These are phyloP conservation scores for Asterochloris erici DNA, from an alignment of 139 green algal species.

Conservation along the genomic window DNA sequence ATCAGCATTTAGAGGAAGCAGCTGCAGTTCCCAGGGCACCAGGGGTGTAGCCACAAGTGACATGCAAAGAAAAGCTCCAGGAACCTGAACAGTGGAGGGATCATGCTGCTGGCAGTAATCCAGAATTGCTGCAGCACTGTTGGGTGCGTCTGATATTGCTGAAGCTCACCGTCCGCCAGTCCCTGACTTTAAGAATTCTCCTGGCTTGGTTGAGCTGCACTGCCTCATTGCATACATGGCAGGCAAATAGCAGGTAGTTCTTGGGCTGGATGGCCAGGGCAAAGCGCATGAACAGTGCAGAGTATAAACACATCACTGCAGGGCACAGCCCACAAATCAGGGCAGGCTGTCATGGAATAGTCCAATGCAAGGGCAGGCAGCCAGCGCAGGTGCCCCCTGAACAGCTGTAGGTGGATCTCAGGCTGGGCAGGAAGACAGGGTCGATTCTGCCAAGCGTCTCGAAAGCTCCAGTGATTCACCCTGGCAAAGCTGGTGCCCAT, in stretches of 20 bases:
- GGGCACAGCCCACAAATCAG: background rate
- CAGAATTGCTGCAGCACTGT: background rate
- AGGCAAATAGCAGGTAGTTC: slow-evolving; percentile 78
- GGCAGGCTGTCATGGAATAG: no score
- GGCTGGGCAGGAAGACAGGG: background rate
- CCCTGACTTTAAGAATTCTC: slow-evolving; percentile 22
- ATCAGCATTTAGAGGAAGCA: no score
- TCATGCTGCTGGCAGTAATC: background rate
- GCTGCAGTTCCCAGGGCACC: background rate
- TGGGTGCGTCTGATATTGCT: no score
- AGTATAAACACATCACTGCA: slow-evolving; percentile 69
- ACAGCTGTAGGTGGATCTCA: background rate
- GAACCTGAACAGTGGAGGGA: background rate
- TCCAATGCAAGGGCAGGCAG: background rate
- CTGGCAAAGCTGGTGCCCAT: background rate
- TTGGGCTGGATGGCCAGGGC: slow-evolving; percentile 64
- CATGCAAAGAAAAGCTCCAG: background rate
- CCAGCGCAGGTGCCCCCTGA: background rate
- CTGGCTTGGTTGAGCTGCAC: slow-evolving; percentile 66
- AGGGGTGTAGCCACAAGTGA: background rate
- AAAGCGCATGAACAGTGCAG: slow-evolving; percentile 77
- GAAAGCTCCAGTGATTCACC: background rate
- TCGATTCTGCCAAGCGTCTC: background rate
- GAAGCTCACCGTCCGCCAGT: slow-evolving; percentile 2
- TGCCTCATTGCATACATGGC: slow-evolving; percentile 67